phyloP scores from a whole-genome alignment of 2,329 filamentous ascomycete genomes.

The Lachnellula cervina region DNA sequence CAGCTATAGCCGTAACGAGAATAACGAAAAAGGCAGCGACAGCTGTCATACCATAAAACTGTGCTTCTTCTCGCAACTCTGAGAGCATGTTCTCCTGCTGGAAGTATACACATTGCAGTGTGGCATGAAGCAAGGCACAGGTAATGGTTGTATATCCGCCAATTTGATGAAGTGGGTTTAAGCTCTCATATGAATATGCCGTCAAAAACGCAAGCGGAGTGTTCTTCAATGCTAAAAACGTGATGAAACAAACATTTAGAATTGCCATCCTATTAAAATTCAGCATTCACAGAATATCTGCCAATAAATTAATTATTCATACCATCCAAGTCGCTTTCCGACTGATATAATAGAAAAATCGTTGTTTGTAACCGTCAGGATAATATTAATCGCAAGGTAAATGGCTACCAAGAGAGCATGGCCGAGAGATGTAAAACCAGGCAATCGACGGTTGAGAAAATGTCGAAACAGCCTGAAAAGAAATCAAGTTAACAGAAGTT shows the following conservation, averaged over 20 bases:
- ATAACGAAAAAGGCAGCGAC: slow-evolving; percentile 42
- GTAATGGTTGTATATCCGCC: slow-evolving; percentile 46
- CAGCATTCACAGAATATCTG: slow-evolving; percentile 22
- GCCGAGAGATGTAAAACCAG: slow-evolving; percentile 37
- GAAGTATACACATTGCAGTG: slow-evolving; percentile 11
- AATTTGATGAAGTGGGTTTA: slow-evolving; percentile 53
- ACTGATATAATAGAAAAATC: slow-evolving; percentile 12
- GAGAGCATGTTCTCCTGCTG: slow-evolving; percentile 36
- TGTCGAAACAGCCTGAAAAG: slow-evolving; percentile 11
- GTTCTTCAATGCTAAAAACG: slow-evolving; percentile 54
- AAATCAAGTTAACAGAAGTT: not conserved
- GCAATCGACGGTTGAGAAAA: slow-evolving; percentile 14
- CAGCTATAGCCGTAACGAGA: slow-evolving; percentile 39
- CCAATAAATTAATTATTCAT: slow-evolving; percentile 19
- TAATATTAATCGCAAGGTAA: slow-evolving; percentile 35
- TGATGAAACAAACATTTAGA: slow-evolving; percentile 46
- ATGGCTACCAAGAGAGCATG: slow-evolving; percentile 35
- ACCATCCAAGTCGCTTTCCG: slow-evolving; percentile 25
- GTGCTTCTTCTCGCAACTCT: slow-evolving; percentile 19
- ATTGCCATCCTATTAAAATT: slow-evolving; percentile 38
- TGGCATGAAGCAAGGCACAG: slow-evolving; percentile 42
- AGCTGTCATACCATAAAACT: slow-evolving; percentile 41
- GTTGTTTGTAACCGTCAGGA: slow-evolving; percentile 33
- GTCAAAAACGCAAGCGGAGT: slow-evolving; percentile 51
- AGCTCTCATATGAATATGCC: slow-evolving; percentile 52